Base-by-base conservation (phyloP, 1,139 yeast genomes). In the Sugiyamaella xylanicola region DNA sequence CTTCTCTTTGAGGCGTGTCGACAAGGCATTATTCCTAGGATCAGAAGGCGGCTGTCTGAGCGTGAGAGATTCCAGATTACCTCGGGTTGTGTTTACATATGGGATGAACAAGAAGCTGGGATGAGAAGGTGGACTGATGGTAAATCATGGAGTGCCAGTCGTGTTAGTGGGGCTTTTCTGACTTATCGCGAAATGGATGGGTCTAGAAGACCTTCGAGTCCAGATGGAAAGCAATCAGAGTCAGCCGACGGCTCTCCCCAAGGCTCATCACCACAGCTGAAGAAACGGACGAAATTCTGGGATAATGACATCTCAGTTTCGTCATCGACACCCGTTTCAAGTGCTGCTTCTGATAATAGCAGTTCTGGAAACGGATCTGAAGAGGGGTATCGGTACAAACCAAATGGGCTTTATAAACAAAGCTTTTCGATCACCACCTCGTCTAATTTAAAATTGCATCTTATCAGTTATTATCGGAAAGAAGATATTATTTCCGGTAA, bases 91-190 rank as follows among this genome's bases (percentile, higher is more conserved):
- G 75, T 83, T 0, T 83, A 78, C 61, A 77, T 82, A 2, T 83
- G 86, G 86, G 81, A 80, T 62, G 87, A 83, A 64, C 73, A 76
- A 11, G 82, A 79, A 58, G 79, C 85, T 49, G 82, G 81, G 2
- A 82, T 83, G 83, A 77, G 79, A 63, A 67, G 87, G 51, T 83
- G 87, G 87, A 83, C 87, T 1, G 87, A 83, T 63, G 86, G 87
- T 11, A 78, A 78, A 61, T 74, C 77, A 42, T 83, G 87, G 87
- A 76, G 81, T 59, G 85, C 87, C 1, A 80, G 85, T 0, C 72
- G 85, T 63, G 86, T 83, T 4, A 74, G 77, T 43, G 85, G 85
- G 0, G 75, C 79, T 0, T 83, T 83, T 61, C 69, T 83, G 39
- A 76, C 80, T 0, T 83, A 83, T 65, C 74, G 75, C 60, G 86